These are phyloP conservation scores for Suzukiozyma palmioleophila DNA, from an alignment of 1,139 yeast genomes.

Conservation along the genomic window DNA sequence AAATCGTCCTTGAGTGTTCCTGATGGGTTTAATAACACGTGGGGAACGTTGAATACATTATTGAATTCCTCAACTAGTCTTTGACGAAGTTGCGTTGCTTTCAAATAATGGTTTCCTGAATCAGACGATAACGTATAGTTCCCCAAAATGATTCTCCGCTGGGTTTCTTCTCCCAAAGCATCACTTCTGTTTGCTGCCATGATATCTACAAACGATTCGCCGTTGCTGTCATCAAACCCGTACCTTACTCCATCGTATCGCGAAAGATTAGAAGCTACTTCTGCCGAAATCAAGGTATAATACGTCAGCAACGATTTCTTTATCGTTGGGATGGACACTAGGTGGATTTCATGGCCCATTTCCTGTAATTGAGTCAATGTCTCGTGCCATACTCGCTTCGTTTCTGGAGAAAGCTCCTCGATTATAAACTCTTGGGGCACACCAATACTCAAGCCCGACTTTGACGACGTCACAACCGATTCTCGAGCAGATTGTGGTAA, in stretches of 20 bases:
- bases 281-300: constrained; percentile 86
- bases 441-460: constrained; percentile 49
- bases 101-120: constrained; percentile 74
- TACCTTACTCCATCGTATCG: constrained; percentile 88
- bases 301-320: constrained; percentile 73
- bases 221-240: constrained; percentile 43
- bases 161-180: constrained; percentile 80
- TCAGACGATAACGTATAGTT: constrained; percentile 76
- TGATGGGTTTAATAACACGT: constrained; percentile 29
- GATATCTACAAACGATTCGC: constrained; percentile 27
- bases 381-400: constrained; percentile 43
- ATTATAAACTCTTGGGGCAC: constrained; percentile 64
- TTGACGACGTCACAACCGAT: constrained; percentile 12
- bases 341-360: constrained; percentile 52
- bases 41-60: constrained; percentile 49
- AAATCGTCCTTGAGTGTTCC: constrained; percentile 15
- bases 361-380: constrained; percentile 39
- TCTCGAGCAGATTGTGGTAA: constrained; percentile 36
- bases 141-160: constrained; percentile 78
- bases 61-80: constrained; percentile 64
- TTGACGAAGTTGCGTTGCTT: constrained; percentile 68
- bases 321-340: constrained; percentile 68
- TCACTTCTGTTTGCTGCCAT: constrained; percentile 57
- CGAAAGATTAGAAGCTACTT: constrained; percentile 88
- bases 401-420: constrained; percentile 47